Base-by-base conservation (phyloP, 225 moss, liverwort and hornwort genomes). In the Climacium dendroides region DNA sequence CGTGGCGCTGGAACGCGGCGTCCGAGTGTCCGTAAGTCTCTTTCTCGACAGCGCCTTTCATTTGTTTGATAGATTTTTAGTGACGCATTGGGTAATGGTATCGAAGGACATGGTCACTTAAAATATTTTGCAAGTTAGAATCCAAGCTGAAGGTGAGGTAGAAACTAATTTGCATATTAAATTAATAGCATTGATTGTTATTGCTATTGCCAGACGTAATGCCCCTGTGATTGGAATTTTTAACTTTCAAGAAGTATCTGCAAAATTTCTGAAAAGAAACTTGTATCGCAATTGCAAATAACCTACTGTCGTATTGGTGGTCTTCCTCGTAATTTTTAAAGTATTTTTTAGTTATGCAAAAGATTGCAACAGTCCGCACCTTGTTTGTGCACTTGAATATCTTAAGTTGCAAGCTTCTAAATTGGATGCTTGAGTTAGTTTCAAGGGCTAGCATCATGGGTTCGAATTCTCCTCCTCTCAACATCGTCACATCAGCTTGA, bases 1-100 rank as follows among this genome's bases (percentile, higher is more conserved):
- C 43, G 32, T 74, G 69, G 74, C 89, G 26, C 47, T 93, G 26
- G 90, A 91, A 58, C 62, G 86, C 50, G 78, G 84, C 43, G 58
- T 78, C 47, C 87, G 89, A 87, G 64, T 82, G 37, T 85, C 87
- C 7, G 92, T 93, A 88, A 92, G 92, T 81, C 53, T 74, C 29
- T 55, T 74, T 63, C 14, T 47, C 39, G 12, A 39, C 29, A 43
- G 37, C 54, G 11, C 23, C 23, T 34, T 79, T 80, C 37, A 26
- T 64, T 19, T 19, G 82, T 48, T 19, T 65, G 52, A 18, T 47
- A 55, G 78, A 83, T 83, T 83, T 45, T 19, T 65, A 43, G 39
- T 43, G 30, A 41, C 11, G 19, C 22, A 37, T 50, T 19, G 35
- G 72, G 28, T n/a, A 15, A 23, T 83, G 43, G 8, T 43, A 47